Conservation (phyloP, 1,284 basidiomycete species). For the Ceratorhiza oryzae-sativae region DNA sequence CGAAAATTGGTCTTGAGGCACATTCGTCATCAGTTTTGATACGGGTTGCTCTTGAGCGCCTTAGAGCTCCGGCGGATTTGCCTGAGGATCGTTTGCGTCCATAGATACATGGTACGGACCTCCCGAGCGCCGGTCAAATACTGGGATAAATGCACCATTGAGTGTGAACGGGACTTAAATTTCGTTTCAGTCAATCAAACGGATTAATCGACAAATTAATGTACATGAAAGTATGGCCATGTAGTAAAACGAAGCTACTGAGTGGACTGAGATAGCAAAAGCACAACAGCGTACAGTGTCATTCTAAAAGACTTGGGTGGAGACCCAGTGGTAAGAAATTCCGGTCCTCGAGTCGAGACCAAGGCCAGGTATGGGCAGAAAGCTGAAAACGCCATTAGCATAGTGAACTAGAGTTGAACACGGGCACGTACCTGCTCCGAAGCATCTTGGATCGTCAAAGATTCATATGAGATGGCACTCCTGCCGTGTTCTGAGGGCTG, state of each 20-base stretch:
- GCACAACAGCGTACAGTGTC: not conserved
- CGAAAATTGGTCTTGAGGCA: too few relatives aligned
- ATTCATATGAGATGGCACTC: constrained; percentile 78
- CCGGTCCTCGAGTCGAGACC: constrained; percentile 39
- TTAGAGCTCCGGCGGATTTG: too few relatives aligned
- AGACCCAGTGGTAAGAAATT: constrained; percentile 44
- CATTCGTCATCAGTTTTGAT: too few relatives aligned
- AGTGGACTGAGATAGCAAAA: not conserved
- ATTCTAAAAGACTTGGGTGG: constrained; percentile 34
- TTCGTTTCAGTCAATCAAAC: not conserved
- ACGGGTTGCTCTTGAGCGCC: too few relatives aligned
- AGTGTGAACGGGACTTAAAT: too few relatives aligned
- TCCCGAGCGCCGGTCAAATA: too few relatives aligned
- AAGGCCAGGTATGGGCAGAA: constrained; percentile 41
- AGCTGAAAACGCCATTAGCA: not conserved
- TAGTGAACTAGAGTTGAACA: not conserved
- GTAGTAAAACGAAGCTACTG: not conserved
- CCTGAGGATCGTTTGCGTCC: too few relatives aligned
- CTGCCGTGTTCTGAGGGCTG: constrained; percentile 61
- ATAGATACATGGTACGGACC: too few relatives aligned
- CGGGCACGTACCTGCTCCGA: constrained; percentile 60
- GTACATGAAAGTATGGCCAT: constrained; percentile 12
- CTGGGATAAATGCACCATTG: too few relatives aligned
- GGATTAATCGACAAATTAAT: constrained; percentile 1
- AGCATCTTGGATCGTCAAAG: constrained; percentile 66